These are phyloP conservation scores for Hyaloscypha hepaticicola DNA, from an alignment of 495 filamentous ascomycete genomes.

Conservation along the genomic window DNA sequence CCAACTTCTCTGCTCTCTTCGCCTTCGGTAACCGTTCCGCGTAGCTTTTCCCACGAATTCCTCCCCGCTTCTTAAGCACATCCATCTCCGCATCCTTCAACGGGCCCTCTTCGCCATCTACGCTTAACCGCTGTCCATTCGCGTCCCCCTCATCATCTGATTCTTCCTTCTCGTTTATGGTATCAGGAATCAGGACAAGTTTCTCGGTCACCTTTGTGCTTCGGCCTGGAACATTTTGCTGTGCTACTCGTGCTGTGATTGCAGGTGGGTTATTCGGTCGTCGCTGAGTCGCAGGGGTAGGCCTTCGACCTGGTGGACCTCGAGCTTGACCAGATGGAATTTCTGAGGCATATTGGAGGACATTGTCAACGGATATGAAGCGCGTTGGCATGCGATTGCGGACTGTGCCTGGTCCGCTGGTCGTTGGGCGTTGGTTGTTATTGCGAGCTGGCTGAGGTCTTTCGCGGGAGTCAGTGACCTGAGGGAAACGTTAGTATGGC, in stretches of 20 bases:
- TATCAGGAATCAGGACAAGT: constrained; percentile 90
- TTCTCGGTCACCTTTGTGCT: constrained; percentile 95
- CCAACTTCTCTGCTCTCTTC: constrained; percentile 79
- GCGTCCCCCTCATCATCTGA: constrained; percentile 52
- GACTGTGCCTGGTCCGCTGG: constrained; percentile 24
- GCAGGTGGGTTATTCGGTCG: constrained; percentile 38
- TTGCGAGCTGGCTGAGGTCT: constrained; percentile 25
- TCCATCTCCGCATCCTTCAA: constrained; percentile 77
- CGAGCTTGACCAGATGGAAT: constrained; percentile 94
- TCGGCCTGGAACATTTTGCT: constrained; percentile 79
- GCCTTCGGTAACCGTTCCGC: constrained; percentile 92
- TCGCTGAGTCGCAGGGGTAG: constrained; percentile 48
- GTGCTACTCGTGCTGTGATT: constrained; percentile 48
- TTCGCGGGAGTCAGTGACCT: constrained; percentile 42
- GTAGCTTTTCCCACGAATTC: constrained; percentile 77
- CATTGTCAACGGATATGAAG: constrained; percentile 92
- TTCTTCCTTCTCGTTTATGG: constrained; percentile 60
- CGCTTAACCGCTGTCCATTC: constrained; percentile 44
- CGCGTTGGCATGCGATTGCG: constrained; percentile 56
- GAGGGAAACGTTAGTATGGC: constrained; percentile 12
- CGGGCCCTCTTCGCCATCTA: constrained; percentile 63
- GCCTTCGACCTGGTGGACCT: constrained; percentile 59
- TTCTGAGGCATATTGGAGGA: constrained; percentile 90
- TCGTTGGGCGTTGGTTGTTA: constrained; percentile 17
- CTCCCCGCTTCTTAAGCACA: constrained; percentile 58